Percentiles rank a stretch among this genome's conserved stretches.
phyloP scores from a whole-genome alignment of 2,329 filamentous ascomycete genomes.

The Chlorencoelia australis region DNA sequence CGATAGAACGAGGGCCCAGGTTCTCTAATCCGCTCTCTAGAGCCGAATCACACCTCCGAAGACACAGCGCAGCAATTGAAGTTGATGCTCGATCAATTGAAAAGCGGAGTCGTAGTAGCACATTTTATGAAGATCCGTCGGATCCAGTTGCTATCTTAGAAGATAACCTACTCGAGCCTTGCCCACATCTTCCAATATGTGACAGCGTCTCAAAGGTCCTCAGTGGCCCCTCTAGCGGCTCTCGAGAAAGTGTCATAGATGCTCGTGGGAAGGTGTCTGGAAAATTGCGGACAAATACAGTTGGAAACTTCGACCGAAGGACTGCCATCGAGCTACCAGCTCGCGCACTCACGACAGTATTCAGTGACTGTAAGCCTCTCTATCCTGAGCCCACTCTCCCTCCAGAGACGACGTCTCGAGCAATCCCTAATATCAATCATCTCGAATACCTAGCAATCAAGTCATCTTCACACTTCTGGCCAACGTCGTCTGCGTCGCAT shows the following conservation, averaged over 20 bases:
- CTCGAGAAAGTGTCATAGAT: constrained; percentile 1
- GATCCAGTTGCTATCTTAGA: constrained; percentile 22
- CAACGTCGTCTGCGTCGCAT: background rate
- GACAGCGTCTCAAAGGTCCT: constrained; percentile 21
- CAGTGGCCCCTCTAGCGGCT: constrained; percentile 2
- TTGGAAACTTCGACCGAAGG: too few species aligned
- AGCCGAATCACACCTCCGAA: constrained; percentile 19
- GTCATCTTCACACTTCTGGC: constrained; percentile 6
- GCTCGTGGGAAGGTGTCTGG: too few species aligned
- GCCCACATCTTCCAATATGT: constrained; percentile 15
- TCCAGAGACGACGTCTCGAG: constrained; percentile 1
- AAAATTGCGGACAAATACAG: too few species aligned
- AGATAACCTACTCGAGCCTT: constrained; percentile 24
- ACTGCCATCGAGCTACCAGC: constrained; percentile 1
- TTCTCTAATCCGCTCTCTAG: constrained; percentile 18
- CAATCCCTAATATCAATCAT: constrained; percentile 5
- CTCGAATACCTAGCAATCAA: constrained; percentile 11
- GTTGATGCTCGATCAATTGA: constrained; percentile 17
- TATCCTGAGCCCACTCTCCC: constrained; percentile 9
- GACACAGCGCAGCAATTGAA: constrained; percentile 18
- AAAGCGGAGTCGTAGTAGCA: constrained; percentile 22
- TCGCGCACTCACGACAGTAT: constrained; percentile 8
- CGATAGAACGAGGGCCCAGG: constrained; percentile 13
- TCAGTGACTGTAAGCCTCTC: constrained; percentile 9
- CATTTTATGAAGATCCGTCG: constrained; percentile 21